Conservation (phyloP, 352 stramenopile genomes). For the Globisporangium alternatum region DNA sequence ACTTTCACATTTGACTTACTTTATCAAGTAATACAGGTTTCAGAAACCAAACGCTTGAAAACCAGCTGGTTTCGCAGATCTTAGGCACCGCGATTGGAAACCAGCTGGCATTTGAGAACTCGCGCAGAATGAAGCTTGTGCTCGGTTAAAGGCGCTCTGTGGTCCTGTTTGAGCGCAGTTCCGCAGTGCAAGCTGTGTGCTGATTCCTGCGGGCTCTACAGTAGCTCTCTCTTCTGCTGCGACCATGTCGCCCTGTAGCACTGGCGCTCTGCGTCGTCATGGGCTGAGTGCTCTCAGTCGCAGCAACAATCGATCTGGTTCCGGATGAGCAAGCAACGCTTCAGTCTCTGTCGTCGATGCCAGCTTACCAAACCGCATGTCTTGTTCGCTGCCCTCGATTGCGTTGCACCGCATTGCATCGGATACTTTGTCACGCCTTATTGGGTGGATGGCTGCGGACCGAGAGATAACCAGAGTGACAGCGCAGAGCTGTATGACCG, state of each 20-base stretch:
- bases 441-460: background rate
- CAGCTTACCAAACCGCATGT: background rate
- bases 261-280: background rate
- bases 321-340: constrained; percentile 3
- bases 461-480: background rate
- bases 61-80: constrained; percentile 3
- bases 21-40: background rate
- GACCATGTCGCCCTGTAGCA: background rate
- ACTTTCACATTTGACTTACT: background rate
- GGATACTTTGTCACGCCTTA: background rate
- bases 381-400: background rate
- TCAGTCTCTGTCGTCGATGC: background rate
- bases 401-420: background rate
- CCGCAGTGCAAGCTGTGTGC: background rate
- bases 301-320: constrained; percentile 1
- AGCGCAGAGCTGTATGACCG: background rate
- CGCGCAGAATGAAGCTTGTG: background rate
- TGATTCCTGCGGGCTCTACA: background rate
- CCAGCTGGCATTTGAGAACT: constrained; percentile 35
- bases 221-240: background rate
- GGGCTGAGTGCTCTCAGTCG: background rate
- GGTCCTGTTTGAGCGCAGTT: background rate
- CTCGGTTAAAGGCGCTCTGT: background rate
- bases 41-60: background rate
- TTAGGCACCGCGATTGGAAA: background rate